Evolutionary conservation across 2,329 filamentous ascomycete genomes (phyloP).

Genomic region (Aspergillus sp.): DNA sequence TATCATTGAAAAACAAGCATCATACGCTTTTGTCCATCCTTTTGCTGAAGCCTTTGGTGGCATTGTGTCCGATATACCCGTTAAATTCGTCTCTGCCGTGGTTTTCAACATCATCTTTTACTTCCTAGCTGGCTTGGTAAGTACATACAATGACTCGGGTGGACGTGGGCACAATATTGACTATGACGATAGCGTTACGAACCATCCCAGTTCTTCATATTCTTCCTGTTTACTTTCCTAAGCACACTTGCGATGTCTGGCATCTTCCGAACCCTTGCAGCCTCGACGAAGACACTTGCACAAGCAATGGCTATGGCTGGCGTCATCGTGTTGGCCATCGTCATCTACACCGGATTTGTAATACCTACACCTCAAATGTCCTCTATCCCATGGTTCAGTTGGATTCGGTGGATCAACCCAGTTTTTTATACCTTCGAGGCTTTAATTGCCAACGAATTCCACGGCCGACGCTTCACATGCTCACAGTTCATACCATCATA

Average conservation of each 20-base stretch:
- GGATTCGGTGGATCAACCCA: constrained; percentile 68
- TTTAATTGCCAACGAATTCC: constrained; percentile 60
- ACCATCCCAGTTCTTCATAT: constrained; percentile 61
- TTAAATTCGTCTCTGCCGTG: constrained; percentile 73
- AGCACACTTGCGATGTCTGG: constrained; percentile 60
- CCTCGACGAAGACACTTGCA: constrained; percentile 61
- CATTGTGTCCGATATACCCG: constrained; percentile 83
- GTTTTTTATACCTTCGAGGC: constrained; percentile 67
- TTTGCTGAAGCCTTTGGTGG: constrained; percentile 83
- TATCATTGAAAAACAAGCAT: constrained; percentile 87
- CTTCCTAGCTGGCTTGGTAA: constrained; percentile 75
- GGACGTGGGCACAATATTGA: constrained; percentile 12
- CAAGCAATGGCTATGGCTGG: constrained; percentile 62
- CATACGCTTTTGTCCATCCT: constrained; percentile 88
- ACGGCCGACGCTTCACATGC: constrained; percentile 60
- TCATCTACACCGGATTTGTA: constrained; percentile 69
- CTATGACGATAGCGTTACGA: constrained; percentile 33
- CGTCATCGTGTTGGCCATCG: constrained; percentile 56
- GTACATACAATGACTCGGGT: constrained; percentile 1
- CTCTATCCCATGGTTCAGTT: constrained; percentile 62
- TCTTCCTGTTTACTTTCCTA: constrained; percentile 62
- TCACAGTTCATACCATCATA: constrained; percentile 51
- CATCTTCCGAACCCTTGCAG: constrained; percentile 62
- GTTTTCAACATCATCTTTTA: constrained; percentile 81
- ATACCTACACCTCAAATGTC: constrained; percentile 59